Evolutionary conservation across 352 stramenopile genomes (phyloP).

Genomic region (Phytophthora citricola): DNA sequence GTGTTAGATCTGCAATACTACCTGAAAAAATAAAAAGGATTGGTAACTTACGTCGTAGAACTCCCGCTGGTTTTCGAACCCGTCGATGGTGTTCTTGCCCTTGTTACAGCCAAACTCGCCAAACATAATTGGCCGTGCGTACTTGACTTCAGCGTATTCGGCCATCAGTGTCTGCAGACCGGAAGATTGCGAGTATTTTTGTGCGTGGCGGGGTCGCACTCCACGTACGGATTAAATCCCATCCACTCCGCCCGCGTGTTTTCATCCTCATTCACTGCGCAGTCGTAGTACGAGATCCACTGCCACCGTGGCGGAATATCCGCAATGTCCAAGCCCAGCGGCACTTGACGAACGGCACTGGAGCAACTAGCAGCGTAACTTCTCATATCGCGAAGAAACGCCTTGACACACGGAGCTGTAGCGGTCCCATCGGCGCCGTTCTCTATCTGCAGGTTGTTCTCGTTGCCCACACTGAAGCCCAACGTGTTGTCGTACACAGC

Average conservation of each 20-base stretch:
- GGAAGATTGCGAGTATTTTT: conserved; percentile 58
- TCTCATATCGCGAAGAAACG: conserved; percentile 63
- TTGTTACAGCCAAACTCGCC: conserved; percentile 82
- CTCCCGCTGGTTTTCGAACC: conserved; percentile 68
- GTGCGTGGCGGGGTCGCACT: conserved; percentile 65
- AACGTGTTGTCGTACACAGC: conserved; percentile 81
- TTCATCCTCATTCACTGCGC: conserved; percentile 56
- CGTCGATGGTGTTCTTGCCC: conserved; percentile 71
- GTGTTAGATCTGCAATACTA: background rate
- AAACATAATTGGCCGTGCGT: conserved; percentile 71
- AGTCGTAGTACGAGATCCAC: conserved; percentile 77
- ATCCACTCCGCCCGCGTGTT: conserved; percentile 65
- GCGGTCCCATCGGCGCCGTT: conserved; percentile 38
- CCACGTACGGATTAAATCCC: conserved; percentile 75
- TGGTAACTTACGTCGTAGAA: conserved; percentile 58
- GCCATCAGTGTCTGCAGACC: conserved; percentile 68
- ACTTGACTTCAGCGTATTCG: conserved; percentile 56
- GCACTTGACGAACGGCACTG: conserved; percentile 50
- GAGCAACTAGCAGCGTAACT: conserved; percentile 57
- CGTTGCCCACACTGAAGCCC: conserved; percentile 66
- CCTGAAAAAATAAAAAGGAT: too few relatives aligned
- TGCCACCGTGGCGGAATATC: conserved; percentile 59
- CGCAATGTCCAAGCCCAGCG: conserved; percentile 67
- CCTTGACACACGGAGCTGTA: conserved; percentile 71
- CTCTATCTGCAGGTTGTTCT: conserved; percentile 57